Conservation (phyloP, 2,329 filamentous ascomycete genomes). For the Fusarium brachygibbosum region DNA sequence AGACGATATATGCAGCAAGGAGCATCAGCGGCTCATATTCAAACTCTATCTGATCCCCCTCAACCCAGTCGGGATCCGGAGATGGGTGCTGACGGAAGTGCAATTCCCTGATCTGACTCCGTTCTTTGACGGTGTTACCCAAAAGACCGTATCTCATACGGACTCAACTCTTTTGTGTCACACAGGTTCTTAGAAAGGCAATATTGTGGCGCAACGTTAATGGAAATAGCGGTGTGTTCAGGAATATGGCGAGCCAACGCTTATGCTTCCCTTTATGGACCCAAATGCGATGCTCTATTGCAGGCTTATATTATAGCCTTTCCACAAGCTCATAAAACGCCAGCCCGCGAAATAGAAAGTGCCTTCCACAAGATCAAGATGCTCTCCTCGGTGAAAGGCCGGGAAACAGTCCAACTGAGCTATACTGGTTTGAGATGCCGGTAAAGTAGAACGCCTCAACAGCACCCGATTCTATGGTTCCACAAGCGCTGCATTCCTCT, state of each 20-base stretch:
- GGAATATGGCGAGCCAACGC: not conserved
- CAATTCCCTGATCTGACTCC: conserved; percentile 16
- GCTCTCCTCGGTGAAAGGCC: not conserved
- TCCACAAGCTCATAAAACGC: not conserved
- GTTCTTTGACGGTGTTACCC: conserved; percentile 10
- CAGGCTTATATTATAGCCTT: conserved; percentile 2
- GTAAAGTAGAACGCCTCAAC: conserved; percentile 10
- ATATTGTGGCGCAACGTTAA: conserved; percentile 39
- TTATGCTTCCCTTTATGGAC: not conserved
- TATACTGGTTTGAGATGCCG: not conserved
- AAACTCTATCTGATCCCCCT: conserved; percentile 26
- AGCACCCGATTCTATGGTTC: not conserved
- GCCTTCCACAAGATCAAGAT: not conserved
- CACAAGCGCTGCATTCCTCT: conserved; percentile 10
- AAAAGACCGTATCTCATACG: not conserved
- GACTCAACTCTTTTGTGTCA: not conserved
- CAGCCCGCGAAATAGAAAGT: not conserved
- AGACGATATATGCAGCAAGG: conserved; percentile 4
- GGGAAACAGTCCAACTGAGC: not conserved
- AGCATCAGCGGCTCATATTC: conserved; percentile 35
- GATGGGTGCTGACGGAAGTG: conserved; percentile 15
- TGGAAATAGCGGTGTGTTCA: conserved; percentile 19
- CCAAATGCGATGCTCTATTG: not conserved
- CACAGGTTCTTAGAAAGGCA: conserved; percentile 17
- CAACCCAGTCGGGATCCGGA: conserved; percentile 12